Percentiles rank a stretch among this genome's conserved stretches.
Evolutionary conservation across 202 grass and related monocot species (phyloP).

Genomic region (Cymbopogon flexuosus): DNA sequence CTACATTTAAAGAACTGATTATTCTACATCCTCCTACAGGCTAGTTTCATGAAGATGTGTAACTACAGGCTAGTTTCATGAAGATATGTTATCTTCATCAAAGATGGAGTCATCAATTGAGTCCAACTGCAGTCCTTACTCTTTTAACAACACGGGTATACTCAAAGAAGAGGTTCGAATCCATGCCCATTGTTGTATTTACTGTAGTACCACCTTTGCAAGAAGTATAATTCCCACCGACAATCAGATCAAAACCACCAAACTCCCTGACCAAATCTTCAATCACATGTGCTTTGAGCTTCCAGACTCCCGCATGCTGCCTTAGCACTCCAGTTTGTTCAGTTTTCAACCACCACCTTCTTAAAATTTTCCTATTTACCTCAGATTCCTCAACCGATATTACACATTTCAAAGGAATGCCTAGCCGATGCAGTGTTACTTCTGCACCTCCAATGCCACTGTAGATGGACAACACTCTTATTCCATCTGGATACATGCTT

Average conservation of each 20-base stretch:
- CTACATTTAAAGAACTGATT: background rate
- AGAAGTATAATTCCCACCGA: constrained; percentile 50
- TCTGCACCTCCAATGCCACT: constrained; percentile 74
- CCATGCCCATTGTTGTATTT: constrained; percentile 64
- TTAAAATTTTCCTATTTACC: constrained; percentile 58
- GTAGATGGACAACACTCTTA: constrained; percentile 72
- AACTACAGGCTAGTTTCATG: background rate
- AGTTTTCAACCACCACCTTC: constrained; percentile 63
- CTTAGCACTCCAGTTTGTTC: constrained; percentile 57
- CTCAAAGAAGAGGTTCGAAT: constrained; percentile 51
- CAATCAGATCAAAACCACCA: constrained; percentile 70
- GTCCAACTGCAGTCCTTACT: constrained; percentile 43
- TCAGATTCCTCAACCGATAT: constrained; percentile 75
- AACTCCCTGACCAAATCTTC: constrained; percentile 49
- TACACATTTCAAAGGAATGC: constrained; percentile 61
- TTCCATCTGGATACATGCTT: constrained; percentile 45
- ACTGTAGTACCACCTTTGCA: constrained; percentile 37
- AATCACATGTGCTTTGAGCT: constrained; percentile 41
- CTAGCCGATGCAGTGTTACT: constrained; percentile 60
- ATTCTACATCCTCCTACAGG: constrained; percentile 23
- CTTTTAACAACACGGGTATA: constrained; percentile 64
- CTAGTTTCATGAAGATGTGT: background rate
- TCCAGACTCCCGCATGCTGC: constrained; percentile 49
- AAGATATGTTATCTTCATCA: background rate
- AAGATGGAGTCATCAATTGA: constrained; percentile 25